Evolutionary conservation across 148 eudicot species (phyloP), one percentile per base, ranked within the genome.

Genomic region (Polygonum maritimum): DNA sequence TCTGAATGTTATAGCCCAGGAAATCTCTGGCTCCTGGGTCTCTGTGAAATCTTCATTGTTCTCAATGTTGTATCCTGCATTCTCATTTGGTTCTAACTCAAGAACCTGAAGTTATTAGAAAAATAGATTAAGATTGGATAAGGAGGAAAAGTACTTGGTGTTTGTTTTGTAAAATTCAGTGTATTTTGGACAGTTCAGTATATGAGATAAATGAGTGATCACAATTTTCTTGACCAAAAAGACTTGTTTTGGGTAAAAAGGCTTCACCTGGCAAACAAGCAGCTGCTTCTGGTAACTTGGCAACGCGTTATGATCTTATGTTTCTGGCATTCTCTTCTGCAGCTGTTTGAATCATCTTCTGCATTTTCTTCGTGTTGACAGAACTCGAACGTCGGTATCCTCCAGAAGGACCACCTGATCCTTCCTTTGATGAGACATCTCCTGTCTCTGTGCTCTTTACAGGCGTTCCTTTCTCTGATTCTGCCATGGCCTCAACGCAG

Each of bases 251-350:
- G 26, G 38, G 16, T 49, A 13, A 57, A 8, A 39, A 9, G 48
- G 13, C 57, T 39, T 33, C 7, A 87, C 90, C 89, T 89, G 90
- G 80, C 90, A 87, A 76, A 87, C 93, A 75, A 89, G 90, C 14
- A 89, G 86, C 80, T 89, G 90, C 74, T 89, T 89, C 77, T 89
- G 93, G 75, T 89, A 89, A 83, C 79, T 89, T 89, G 78, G 93
- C 90, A 12, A 87, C 90, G 26, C 90, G 88, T 78, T n/a, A n/a
- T n/a, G 89, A 78, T 79, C 86, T 86, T 77, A 89, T 89, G 81
- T 85, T 89, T 79, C 93, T 84, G 10, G 87, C 89, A 78, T 87
- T 89, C 80, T 89, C 90, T 80, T 89, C 90, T 77, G 93, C 90
- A 62, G 90, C 93, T 72, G 83, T 86, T 73, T 89, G 93, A 76